These are phyloP conservation scores for Candida sojae DNA, from an alignment of 1,139 yeast genomes.

Conservation along the genomic window DNA sequence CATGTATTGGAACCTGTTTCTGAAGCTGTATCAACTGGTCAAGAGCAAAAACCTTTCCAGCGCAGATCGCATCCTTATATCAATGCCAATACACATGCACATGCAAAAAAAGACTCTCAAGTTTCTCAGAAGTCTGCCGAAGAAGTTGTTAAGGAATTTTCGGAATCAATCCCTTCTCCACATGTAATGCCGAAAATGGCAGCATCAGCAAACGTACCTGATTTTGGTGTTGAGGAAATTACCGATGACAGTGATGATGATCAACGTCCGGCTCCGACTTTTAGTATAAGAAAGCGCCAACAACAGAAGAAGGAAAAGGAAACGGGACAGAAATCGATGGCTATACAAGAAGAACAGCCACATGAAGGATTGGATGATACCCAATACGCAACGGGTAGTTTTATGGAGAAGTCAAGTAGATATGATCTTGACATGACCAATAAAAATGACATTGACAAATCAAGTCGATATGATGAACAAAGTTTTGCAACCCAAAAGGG, in stretches of 20 bases:
- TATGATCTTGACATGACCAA: constrained; percentile 1
- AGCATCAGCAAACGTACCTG: constrained; percentile 22
- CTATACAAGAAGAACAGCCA: background rate
- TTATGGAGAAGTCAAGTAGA: constrained; percentile 1
- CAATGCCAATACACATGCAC: constrained; percentile 7
- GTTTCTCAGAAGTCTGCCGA: constrained; percentile 9
- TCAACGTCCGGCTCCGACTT: constrained; percentile 12
- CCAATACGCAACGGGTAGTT: background rate
- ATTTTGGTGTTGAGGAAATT: constrained; percentile 44
- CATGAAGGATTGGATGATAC: background rate
- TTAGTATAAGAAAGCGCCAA: constrained; percentile 6
- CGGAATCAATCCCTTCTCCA: constrained; percentile 12
- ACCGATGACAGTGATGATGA: constrained; percentile 33
- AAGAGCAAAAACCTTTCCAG: constrained; percentile 19
- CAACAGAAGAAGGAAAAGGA: constrained; percentile 1
- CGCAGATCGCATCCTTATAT: background rate
- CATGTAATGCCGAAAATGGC: constrained; percentile 5
- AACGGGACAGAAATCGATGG: background rate
- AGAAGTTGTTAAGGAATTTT: constrained; percentile 14
- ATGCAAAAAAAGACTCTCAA: constrained; percentile 5
- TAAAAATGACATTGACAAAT: constrained; percentile 1
- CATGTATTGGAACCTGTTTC: constrained; percentile 27
- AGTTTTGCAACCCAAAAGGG: constrained; percentile 5
- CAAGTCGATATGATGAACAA: constrained; percentile 2
- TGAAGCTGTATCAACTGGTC: constrained; percentile 26